Percentiles rank a stretch among this genome's conserved stretches.
phyloP scores from a whole-genome alignment of 2,329 filamentous ascomycete species.

The Fusarium floridanum region DNA sequence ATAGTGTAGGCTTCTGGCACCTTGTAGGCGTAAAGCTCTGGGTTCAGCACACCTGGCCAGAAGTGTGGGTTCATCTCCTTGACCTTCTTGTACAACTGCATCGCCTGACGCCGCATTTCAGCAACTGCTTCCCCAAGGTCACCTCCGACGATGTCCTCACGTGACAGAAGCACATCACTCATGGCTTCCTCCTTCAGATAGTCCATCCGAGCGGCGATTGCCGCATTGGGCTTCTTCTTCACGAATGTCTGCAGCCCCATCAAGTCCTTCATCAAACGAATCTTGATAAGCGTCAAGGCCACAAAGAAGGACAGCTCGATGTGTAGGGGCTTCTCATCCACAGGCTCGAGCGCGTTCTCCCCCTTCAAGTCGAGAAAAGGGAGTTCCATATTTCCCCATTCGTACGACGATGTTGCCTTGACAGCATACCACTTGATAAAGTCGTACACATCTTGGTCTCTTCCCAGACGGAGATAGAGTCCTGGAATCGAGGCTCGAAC shows the following conservation, averaged over 20 bases:
- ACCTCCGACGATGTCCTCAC: slow-evolving; percentile 3
- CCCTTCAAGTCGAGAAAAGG: slow-evolving; percentile 13
- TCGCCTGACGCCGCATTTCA: background rate
- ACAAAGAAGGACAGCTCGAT: background rate
- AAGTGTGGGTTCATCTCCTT: slow-evolving; percentile 13
- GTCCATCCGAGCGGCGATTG: background rate
- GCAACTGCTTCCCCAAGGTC: background rate
- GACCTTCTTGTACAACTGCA: slow-evolving; percentile 15
- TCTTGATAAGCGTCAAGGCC: slow-evolving; percentile 22
- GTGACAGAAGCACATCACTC: slow-evolving; percentile 14
- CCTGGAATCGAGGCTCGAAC: slow-evolving; percentile 6
- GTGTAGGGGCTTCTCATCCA: background rate
- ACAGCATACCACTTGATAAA: slow-evolving; percentile 28
- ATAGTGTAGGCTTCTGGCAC: background rate
- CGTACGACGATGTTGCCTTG: background rate
- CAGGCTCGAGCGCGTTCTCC: slow-evolving; percentile 12
- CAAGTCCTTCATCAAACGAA: slow-evolving; percentile 21
- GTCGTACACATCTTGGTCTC: slow-evolving; percentile 16
- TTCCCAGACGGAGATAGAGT: slow-evolving; percentile 16
- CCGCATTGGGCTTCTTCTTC: background rate
- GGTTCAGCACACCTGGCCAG: slow-evolving; percentile 20
- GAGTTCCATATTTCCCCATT: slow-evolving; percentile 6
- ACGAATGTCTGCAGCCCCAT: background rate
- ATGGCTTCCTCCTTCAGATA: slow-evolving; percentile 16
- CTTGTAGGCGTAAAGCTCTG: background rate